Conservation (phyloP, 345 rosid species). For the Citrus sinensis region DNA sequence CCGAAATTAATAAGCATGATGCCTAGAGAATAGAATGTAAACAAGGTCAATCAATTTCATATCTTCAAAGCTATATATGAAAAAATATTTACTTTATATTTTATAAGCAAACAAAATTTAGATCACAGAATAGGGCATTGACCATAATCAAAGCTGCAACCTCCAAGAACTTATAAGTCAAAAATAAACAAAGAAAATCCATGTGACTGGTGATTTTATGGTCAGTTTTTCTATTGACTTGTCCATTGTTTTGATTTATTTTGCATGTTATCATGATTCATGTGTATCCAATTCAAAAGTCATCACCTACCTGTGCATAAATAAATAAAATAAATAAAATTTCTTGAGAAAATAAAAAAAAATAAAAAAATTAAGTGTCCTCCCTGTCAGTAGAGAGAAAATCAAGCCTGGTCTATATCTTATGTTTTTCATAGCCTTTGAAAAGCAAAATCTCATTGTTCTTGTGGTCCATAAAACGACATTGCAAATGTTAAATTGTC, state of each 20-base stretch:
- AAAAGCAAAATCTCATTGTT: background rate
- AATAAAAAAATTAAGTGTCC: background rate
- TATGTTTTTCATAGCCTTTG: background rate
- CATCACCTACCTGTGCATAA: background rate
- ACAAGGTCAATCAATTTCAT: background rate
- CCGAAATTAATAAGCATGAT: background rate
- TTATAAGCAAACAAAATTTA: background rate
- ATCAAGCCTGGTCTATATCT: too few species aligned
- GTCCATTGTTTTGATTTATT: background rate
- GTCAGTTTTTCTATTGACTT: slow-evolving; percentile 1
- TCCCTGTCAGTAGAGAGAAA: background rate
- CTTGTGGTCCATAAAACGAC: too few species aligned
- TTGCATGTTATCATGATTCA: background rate
- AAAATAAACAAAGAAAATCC: background rate
- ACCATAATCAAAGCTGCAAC: too few species aligned
- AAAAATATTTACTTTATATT: too few species aligned
- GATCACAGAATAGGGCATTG: background rate
- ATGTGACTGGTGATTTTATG: background rate
- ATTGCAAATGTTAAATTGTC: background rate
- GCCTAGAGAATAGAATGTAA: background rate
- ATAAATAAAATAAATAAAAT: too few species aligned
- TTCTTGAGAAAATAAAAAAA: background rate
- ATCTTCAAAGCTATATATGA: too few species aligned
- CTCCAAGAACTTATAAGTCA: background rate
- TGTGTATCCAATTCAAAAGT: background rate